A percentile compares a stretch with the other conserved stretches of the same genome.
Conservation (phyloP, 768 basidiomycete species). For the Lyophyllum semitale region DNA sequence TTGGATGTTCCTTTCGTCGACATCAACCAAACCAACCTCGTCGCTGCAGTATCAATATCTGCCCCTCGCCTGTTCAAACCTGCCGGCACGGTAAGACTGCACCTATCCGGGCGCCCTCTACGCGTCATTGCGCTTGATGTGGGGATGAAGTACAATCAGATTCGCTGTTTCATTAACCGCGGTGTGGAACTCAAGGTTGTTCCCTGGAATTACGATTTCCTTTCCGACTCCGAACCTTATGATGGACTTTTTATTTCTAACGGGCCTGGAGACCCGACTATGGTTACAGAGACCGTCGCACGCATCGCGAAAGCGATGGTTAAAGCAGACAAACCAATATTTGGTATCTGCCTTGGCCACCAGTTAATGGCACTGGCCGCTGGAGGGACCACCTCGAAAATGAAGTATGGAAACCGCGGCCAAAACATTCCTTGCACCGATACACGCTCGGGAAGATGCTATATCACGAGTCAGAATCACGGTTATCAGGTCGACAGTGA, state of each 20-base stretch:
- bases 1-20: slow-evolving; percentile 81
- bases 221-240: slow-evolving; percentile 75
- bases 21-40: slow-evolving; percentile 88
- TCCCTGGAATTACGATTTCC: slow-evolving; percentile 95
- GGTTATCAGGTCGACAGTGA: slow-evolving; percentile 90
- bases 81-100: slow-evolving; percentile 51
- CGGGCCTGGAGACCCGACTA: slow-evolving; percentile 95
- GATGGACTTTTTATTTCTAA: slow-evolving; percentile 98
- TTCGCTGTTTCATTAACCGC: slow-evolving; percentile 90
- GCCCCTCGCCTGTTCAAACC: slow-evolving; percentile 72
- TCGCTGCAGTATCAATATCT: slow-evolving; percentile 81
- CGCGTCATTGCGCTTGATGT: slow-evolving; percentile 93
- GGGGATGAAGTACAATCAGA: slow-evolving; percentile 99
- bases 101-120: slow-evolving; percentile 78
- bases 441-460: slow-evolving; percentile 90
- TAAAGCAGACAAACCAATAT: slow-evolving; percentile 82
- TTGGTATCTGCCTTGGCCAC: slow-evolving; percentile 98
- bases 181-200: slow-evolving; percentile 97
- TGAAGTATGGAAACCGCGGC: slow-evolving; percentile 99
- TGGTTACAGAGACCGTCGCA: slow-evolving; percentile 70
- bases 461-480: slow-evolving; percentile 99
- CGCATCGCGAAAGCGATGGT: slow-evolving; percentile 68
- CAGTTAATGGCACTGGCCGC: slow-evolving; percentile 94
- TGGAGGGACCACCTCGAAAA: slow-evolving; percentile 93
- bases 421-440: slow-evolving; percentile 99